Percentiles rank a stretch among this genome's conserved stretches.
phyloP scores from a whole-genome alignment of 805 yeast genomes.

The Ogataea salicorniae region DNA sequence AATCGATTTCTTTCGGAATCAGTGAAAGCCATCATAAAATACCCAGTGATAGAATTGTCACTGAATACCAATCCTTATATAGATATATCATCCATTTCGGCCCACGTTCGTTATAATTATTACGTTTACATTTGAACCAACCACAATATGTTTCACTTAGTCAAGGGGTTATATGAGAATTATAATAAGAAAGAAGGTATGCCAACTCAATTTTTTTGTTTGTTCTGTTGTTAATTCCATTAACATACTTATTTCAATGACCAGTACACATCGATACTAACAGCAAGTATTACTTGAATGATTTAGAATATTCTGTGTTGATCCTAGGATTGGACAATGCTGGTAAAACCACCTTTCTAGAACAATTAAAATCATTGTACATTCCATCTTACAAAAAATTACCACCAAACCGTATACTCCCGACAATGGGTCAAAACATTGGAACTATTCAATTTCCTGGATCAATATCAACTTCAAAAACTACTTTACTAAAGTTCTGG shows the following conservation, averaged over 20 bases:
- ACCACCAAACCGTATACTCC: constrained; percentile 63
- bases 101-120: no score
- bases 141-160: constrained; percentile 58
- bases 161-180: constrained; percentile 52
- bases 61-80: no score
- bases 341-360: constrained; percentile 83
- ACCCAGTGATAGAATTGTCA: no score
- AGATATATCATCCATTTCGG: no score
- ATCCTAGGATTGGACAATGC: constrained; percentile 93
- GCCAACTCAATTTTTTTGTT: not conserved
- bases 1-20: no score
- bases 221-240: not conserved
- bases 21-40: no score
- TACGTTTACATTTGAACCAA: not conserved
- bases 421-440: constrained; percentile 94
- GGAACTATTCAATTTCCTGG: constrained; percentile 37
- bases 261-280: no score
- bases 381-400: constrained; percentile 40
- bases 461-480: not conserved
- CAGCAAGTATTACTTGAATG: no score
- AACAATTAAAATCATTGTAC: constrained; percentile 55
- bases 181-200: constrained; percentile 52
- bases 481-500: constrained; percentile 70
- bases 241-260: not conserved
- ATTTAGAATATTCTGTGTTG: constrained; percentile 61